Base-by-base conservation (phyloP, 1,284 basidiomycete species). In the Ceratobasidium sp. region DNA sequence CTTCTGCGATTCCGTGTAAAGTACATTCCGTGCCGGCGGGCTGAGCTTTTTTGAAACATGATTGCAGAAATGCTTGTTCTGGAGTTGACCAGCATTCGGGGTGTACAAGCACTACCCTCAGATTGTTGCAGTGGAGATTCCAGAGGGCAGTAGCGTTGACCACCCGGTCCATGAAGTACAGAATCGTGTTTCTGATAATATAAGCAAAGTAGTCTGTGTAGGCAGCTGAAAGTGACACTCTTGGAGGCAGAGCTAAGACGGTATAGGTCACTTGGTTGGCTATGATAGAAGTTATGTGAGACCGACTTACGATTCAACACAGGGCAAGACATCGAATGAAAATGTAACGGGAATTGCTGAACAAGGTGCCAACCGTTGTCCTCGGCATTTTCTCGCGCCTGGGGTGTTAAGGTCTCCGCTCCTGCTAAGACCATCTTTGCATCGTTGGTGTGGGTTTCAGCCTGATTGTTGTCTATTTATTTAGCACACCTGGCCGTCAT, bases 191-290 rank as follows among this genome's bases (percentile, higher is more conserved):
- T 52, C 33, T 13, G 6, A 77, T 42, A 33, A 77, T 44, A 38
- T 77, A 77, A 12, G n/a, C 20, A 6, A 77, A 23, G 50, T 50
- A 77, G 38, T 77, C 74, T 17, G 64, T 17, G 40, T 77, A 77
- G 69, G 71, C 40, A 5, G 26, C n/a, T 33, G 17, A 15, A 17
- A 68, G 4, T n/a, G 74, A 42, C 12, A 77, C 38, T 7, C 33
- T 23, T 12, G 23, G 9, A 26, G 74, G 74, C 26, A 77, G 46
- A 7, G 33, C 71, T 75, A 38, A 26, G 9, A 38, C 26, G 65
- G 15, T n/a, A 23, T 12, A 13, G 4, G 38, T 40, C 33, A 33
- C 4, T 38, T 26, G 23, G 59, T 3, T 23, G 6, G 59, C 33
- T 9, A 28, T 23, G 33, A n/a, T n/a, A n/a, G 26, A 57, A 26